Base-by-base conservation (phyloP, 106 monocot genomes). In the Acanthochlamys bracteata region DNA sequence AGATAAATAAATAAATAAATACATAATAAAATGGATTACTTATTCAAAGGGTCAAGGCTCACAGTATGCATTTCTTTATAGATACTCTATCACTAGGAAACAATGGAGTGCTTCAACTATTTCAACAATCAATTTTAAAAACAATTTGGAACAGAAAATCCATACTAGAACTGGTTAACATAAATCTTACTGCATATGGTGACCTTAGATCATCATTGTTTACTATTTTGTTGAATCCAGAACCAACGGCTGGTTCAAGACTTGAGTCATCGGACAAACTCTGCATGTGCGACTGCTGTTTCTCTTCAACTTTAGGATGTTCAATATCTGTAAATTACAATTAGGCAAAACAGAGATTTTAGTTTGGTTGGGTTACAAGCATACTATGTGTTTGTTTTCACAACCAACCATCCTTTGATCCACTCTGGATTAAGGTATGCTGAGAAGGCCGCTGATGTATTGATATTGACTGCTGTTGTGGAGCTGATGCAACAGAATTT, bases 201-300 rank as follows among this genome's bases (percentile, higher is more conserved):
- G 79, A 65, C 70, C 88, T 85, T 65, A 74, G 40, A 66, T 88
- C 88, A 70, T 92, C 96, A 60, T 96, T 88, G 20, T 33, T 77
- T 12, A 57, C 73, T 46, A 64, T 71, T 66, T 82, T 91, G 57
- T 75, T 77, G n/a, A 75, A 26, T 63, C 63, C 73, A 67, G 81
- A 70, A 81, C 61, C 76, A 17, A 68, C 19, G 53, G 61, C 57
- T 70, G 78, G 40, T 56, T 91, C 87, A 21, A 26, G 69, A 70
- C 66, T 85, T 42, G 80, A 47, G 66, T 88, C 91, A 54, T 98
- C 96, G 39, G 82, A 53, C 12, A 71, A 55, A 66, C 27, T 74
- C 41, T 71, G 79, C 64, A 33, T 1, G 33, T 33, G 33, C 4
- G 6, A 1, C 33, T 82, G 81, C 58, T 74, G 72, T 46, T 72